Evolutionary conservation across 2,329 filamentous ascomycete species (phyloP).

Genomic region (Samsoniella hepiali): DNA sequence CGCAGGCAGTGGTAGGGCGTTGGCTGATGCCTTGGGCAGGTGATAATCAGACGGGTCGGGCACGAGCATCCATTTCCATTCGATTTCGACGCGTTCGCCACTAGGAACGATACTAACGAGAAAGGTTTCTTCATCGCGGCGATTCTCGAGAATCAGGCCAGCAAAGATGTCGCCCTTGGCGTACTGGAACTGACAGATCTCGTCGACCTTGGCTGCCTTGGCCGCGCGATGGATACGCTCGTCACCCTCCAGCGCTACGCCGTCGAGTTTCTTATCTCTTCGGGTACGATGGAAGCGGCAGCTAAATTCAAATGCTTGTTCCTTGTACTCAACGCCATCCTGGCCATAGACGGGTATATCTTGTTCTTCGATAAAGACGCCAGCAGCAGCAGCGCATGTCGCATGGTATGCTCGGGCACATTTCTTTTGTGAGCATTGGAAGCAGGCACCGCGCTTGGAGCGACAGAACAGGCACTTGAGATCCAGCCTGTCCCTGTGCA

Average conservation of each 20-base stretch:
- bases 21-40: conserved; percentile 70
- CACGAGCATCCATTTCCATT: conserved; percentile 81
- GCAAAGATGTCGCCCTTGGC: conserved; percentile 85
- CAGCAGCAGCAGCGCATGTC: conserved; percentile 87
- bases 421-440: conserved; percentile 94
- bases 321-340: conserved; percentile 87
- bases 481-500: conserved; percentile 82
- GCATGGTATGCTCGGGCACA: conserved; percentile 92
- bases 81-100: conserved; percentile 72
- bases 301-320: conserved; percentile 87
- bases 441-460: conserved; percentile 90
- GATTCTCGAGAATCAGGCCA: conserved; percentile 81
- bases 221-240: conserved; percentile 67
- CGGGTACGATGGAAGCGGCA: conserved; percentile 93
- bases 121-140: conserved; percentile 68
- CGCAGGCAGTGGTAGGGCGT: conserved; percentile 67
- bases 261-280: conserved; percentile 71
- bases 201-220: conserved; percentile 63
- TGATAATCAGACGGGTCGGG: conserved; percentile 67
- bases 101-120: conserved; percentile 81
- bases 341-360: conserved; percentile 83
- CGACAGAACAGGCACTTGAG: conserved; percentile 95
- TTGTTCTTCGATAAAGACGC: conserved; percentile 85
- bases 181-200: conserved; percentile 84
- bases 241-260: conserved; percentile 67